These are phyloP conservation scores for Boletus sensibilis DNA, from an alignment of 768 basidiomycete species.

Conservation along the genomic window DNA sequence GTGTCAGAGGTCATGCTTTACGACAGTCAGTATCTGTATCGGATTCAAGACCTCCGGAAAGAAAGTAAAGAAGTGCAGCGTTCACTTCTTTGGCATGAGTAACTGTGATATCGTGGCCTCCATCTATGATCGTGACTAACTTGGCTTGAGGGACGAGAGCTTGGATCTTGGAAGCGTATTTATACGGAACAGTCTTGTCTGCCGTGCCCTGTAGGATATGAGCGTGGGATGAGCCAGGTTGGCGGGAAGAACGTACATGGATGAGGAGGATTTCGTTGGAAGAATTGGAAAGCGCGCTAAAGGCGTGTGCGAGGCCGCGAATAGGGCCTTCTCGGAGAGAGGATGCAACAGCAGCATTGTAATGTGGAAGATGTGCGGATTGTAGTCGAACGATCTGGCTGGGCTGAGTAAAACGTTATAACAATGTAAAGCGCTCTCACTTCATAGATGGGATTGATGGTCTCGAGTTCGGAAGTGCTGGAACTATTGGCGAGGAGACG, in stretches of 20 bases:
- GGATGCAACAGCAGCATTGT: slow-evolving; percentile 74
- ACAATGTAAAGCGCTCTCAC: slow-evolving; percentile 23
- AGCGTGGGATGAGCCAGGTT: not conserved
- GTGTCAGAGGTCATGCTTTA: not conserved
- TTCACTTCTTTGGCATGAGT: slow-evolving; percentile 35
- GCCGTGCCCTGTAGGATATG: slow-evolving; percentile 29
- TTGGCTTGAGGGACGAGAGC: slow-evolving; percentile 29
- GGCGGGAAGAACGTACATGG: slow-evolving; percentile 44
- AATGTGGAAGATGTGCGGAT: slow-evolving; percentile 72
- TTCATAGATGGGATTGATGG: slow-evolving; percentile 42
- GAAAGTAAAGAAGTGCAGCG: slow-evolving; percentile 27
- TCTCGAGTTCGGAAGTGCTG: slow-evolving; percentile 14
- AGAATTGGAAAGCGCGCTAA: slow-evolving; percentile 48
- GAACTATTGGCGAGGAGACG: slow-evolving; percentile 47
- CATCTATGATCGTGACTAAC: slow-evolving; percentile 30
- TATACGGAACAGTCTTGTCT: slow-evolving; percentile 35
- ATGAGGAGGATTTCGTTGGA: slow-evolving; percentile 57
- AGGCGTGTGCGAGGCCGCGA: slow-evolving; percentile 56
- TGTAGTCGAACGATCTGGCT: slow-evolving; percentile 69
- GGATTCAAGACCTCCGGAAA: slow-evolving; percentile 14
- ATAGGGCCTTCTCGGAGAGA: slow-evolving; percentile 72
- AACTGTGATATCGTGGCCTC: slow-evolving; percentile 32
- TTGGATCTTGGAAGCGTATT: slow-evolving; percentile 32
- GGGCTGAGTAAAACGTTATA: not conserved
- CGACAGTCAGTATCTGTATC: not conserved